These are phyloP conservation scores for Aspergillus vadensis DNA, from an alignment of 2,329 filamentous ascomycete genomes.

Conservation along the genomic window DNA sequence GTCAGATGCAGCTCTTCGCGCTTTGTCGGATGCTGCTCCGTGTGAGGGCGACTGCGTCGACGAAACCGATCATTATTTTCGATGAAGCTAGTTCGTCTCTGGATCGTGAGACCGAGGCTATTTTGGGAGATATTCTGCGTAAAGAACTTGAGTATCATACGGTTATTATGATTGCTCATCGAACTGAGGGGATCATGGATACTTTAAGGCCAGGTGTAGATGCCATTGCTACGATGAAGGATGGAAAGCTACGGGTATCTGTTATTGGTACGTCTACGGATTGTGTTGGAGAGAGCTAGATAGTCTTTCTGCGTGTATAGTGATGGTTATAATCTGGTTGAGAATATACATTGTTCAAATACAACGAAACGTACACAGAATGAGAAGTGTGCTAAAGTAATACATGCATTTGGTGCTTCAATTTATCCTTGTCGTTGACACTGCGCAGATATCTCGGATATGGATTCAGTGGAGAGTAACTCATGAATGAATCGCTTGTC, in stretches of 20 bases:
- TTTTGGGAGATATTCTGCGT: neutral
- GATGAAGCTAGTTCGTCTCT: constrained; percentile 5
- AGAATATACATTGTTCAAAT: too few relatives aligned
- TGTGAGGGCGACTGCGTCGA: neutral
- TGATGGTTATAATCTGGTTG: too few relatives aligned
- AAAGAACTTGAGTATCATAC: neutral
- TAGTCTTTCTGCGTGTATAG: neutral
- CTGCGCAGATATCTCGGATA: too few relatives aligned
- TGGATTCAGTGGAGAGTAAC: too few relatives aligned
- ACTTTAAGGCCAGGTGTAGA: neutral
- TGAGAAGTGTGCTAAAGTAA: too few relatives aligned
- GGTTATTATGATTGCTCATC: neutral
- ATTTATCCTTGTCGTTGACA: too few relatives aligned
- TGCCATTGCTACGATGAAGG: neutral
- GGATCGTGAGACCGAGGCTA: neutral
- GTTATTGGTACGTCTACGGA: neutral
- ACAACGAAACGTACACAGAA: too few relatives aligned
- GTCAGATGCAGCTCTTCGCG: neutral
- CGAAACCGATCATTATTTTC: neutral
- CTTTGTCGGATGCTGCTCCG: neutral
- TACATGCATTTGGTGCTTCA: too few relatives aligned
- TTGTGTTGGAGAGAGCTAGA: neutral
- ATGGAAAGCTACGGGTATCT: neutral
- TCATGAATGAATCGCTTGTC: too few relatives aligned
- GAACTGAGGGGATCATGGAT: neutral